Conservation (phyloP, 257 asterid species). For the Ligustrum vulgare region DNA sequence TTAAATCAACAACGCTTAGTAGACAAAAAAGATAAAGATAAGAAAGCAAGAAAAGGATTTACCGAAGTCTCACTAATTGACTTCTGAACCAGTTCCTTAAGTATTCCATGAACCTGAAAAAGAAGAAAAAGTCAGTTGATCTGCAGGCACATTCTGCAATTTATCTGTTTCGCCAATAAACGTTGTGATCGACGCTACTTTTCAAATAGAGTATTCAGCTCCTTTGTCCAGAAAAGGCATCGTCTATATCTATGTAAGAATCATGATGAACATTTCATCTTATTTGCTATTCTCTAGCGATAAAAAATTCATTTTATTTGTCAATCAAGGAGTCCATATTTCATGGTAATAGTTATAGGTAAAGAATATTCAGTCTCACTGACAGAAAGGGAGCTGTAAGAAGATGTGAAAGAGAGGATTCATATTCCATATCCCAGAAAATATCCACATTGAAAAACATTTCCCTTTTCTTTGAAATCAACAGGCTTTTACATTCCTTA, state of each 20-base stretch:
- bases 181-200: neutral
- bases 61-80: slow-evolving; percentile 59
- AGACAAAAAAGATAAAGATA: neutral
- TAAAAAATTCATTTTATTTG: neutral
- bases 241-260: neutral
- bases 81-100: slow-evolving; percentile 73
- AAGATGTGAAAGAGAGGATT: neutral
- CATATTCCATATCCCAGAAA: neutral
- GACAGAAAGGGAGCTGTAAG: neutral
- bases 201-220: neutral
- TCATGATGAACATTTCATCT: neutral
- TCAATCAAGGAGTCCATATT: neutral
- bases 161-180: neutral
- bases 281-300: neutral
- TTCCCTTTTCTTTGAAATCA: neutral
- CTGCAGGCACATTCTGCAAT: neutral
- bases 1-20: neutral
- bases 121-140: slow-evolving; percentile 13
- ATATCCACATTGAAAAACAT: neutral
- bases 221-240: neutral
- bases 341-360: neutral
- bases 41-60: slow-evolving; percentile 11
- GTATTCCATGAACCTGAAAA: slow-evolving; percentile 67
- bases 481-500: neutral
- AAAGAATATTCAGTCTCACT: neutral